A percentile compares a stretch with the other conserved stretches of the same genome.
Conservation (phyloP, 345 rosid species). For the Hibiscus tridactylites region DNA sequence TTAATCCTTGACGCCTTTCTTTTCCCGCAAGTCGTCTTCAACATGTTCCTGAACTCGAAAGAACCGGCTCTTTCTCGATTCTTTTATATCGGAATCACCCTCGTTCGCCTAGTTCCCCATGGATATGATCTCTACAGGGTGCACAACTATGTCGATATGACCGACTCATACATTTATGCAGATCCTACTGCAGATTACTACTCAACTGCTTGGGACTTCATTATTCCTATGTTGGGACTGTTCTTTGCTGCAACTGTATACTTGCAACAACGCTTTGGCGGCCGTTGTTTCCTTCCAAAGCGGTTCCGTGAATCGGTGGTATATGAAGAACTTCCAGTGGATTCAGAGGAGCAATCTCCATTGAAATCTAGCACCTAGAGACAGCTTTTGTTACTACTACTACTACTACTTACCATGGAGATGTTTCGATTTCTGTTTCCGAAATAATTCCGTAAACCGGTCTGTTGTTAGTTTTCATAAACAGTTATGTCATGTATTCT, state of each 20-base stretch:
- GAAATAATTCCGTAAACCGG: no score
- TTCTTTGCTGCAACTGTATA: conserved; percentile 28
- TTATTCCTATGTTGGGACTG: conserved; percentile 25
- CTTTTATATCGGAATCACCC: conserved; percentile 33
- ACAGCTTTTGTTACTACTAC: no score
- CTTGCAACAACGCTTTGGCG: conserved; percentile 43
- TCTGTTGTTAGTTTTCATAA: no score
- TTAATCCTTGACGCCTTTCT: conserved; percentile 41
- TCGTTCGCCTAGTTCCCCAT: conserved; percentile 36
- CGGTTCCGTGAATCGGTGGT: conserved; percentile 10
- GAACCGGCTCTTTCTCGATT: conserved; percentile 24
- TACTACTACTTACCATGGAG: no score
- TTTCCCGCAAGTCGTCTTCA: conserved; percentile 43
- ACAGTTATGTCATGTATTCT: neutral
- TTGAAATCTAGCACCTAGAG: no score
- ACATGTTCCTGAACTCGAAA: conserved; percentile 26
- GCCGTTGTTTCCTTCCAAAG: conserved; percentile 33
- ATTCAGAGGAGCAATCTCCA: no score
- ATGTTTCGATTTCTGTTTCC: no score
- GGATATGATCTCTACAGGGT: conserved; percentile 43
- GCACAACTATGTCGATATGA: conserved; percentile 4
- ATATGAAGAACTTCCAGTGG: neutral
- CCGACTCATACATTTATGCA: conserved; percentile 31
- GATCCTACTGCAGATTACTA: conserved; percentile 25
- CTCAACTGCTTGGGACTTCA: conserved; percentile 37